Percentiles rank a stretch among this genome's conserved stretches.
phyloP scores from a whole-genome alignment of 345 rosid species.

The Moricandia arvensis region DNA sequence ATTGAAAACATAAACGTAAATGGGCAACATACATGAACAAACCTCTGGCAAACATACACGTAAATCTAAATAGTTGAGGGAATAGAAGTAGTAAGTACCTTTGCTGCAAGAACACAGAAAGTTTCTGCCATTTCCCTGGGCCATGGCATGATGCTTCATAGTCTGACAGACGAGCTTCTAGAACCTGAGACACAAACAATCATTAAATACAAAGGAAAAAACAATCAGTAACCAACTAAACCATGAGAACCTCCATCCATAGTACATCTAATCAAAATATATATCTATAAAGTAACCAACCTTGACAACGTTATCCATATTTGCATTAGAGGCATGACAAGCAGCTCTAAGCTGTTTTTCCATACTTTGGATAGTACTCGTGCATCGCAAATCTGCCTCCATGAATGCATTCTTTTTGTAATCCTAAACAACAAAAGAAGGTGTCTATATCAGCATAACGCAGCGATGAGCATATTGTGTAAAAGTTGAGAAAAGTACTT shows the following conservation, averaged over 20 bases:
- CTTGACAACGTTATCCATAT: conserved; percentile 72
- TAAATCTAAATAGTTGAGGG: not conserved
- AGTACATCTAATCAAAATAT: not conserved
- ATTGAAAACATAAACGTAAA: conserved; percentile 3
- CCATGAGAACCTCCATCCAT: not conserved
- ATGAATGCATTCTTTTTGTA: conserved; percentile 71
- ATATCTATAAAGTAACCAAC: conserved; percentile 45
- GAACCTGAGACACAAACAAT: conserved; percentile 51
- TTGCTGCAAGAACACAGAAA: conserved; percentile 77
- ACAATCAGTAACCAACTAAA: not conserved
- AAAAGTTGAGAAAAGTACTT: not conserved
- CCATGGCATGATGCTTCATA: conserved; percentile 80
- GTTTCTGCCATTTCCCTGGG: conserved; percentile 93
- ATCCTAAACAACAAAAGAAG: conserved; percentile 53
- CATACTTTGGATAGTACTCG: conserved; percentile 75
- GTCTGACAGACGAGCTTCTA: conserved; percentile 73
- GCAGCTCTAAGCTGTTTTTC: conserved; percentile 89
- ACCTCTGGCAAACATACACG: not conserved
- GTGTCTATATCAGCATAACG: conserved; percentile 2
- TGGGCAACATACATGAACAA: not conserved
- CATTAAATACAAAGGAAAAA: not conserved
- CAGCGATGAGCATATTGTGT: not conserved
- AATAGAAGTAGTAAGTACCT: conserved; percentile 43
- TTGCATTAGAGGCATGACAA: conserved; percentile 82
- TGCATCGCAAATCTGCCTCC: conserved; percentile 87